Evolutionary conservation across 768 basidiomycete genomes (phyloP).

Genomic region (Kwoniella europaea): DNA sequence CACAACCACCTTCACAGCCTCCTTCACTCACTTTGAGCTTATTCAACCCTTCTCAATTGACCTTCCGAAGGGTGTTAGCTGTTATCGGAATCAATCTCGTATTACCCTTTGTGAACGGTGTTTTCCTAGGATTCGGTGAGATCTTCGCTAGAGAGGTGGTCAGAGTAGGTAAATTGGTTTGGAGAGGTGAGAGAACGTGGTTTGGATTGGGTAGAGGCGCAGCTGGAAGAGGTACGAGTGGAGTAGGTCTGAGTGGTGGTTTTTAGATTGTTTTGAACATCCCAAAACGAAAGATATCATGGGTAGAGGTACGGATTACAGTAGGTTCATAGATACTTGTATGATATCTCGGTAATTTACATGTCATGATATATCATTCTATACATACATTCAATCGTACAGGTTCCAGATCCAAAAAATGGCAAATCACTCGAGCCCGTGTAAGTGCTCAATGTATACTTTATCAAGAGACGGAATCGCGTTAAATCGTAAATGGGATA

Average conservation of each 20-base stretch:
- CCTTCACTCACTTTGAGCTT: conserved; percentile 56
- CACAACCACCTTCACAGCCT: conserved; percentile 44
- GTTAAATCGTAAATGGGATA: not conserved
- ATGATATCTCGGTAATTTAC: not conserved
- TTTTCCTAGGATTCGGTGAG: conserved; percentile 59
- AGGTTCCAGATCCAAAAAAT: not conserved
- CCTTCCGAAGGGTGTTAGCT: conserved; percentile 48
- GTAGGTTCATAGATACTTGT: not conserved
- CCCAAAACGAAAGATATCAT: not conserved
- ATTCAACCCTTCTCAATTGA: conserved; percentile 51
- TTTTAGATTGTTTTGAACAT: conserved; percentile 26
- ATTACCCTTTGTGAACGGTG: conserved; percentile 57
- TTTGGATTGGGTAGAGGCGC: conserved; percentile 29
- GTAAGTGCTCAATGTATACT: no score
- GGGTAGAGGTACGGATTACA: not conserved
- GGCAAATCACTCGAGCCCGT: not conserved
- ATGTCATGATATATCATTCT: conserved; percentile 5
- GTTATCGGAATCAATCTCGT: conserved; percentile 57
- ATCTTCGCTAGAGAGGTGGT: conserved; percentile 57
- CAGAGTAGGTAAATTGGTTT: conserved; percentile 40
- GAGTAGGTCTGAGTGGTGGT: conserved; percentile 54
- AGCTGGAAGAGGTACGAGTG: conserved; percentile 31
- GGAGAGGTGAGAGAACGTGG: conserved; percentile 41
- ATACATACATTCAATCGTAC: not conserved
- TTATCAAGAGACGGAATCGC: no score